Evolutionary conservation across 2,329 filamentous ascomycete species (phyloP).

Genomic region (Pyricularia grisea): DNA sequence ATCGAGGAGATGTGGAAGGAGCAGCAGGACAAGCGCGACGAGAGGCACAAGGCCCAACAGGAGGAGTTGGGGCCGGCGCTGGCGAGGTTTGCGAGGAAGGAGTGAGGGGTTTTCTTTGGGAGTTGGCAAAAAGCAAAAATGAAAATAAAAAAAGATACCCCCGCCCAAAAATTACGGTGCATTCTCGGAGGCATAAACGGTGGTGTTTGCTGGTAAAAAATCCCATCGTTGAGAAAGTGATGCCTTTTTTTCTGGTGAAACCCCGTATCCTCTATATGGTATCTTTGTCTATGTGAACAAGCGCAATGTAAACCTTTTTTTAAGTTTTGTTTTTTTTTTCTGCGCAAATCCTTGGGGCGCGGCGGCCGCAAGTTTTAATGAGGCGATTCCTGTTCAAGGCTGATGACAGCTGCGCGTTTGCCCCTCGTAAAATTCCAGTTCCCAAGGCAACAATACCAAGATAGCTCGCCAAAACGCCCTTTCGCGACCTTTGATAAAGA

Average conservation of each 20-base stretch:
- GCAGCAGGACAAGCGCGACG: conserved; percentile 56
- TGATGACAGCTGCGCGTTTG: neutral
- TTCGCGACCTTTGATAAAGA: neutral
- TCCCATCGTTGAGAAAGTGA: neutral
- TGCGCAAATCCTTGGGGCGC: neutral
- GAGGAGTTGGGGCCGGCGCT: conserved; percentile 77
- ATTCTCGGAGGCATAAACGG: too few species aligned
- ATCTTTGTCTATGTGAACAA: neutral
- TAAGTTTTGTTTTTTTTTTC: neutral
- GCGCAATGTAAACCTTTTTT: neutral
- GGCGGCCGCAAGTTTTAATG: neutral
- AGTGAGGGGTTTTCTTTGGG: conserved; percentile 22
- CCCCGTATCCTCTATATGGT: neutral
- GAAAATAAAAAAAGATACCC: conserved; percentile 17
- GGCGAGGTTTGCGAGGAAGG: conserved; percentile 72
- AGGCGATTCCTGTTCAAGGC: neutral
- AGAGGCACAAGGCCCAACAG: conserved; percentile 53
- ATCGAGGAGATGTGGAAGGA: conserved; percentile 75
- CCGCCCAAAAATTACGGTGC: neutral
- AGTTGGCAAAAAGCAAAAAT: neutral
- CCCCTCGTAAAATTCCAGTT: neutral
- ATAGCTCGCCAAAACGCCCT: neutral
- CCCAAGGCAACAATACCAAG: neutral
- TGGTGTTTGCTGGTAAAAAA: neutral
- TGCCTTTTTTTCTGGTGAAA: neutral